Conservation (phyloP, 805 yeast genomes). For the Saccharomyces eubayanus region DNA sequence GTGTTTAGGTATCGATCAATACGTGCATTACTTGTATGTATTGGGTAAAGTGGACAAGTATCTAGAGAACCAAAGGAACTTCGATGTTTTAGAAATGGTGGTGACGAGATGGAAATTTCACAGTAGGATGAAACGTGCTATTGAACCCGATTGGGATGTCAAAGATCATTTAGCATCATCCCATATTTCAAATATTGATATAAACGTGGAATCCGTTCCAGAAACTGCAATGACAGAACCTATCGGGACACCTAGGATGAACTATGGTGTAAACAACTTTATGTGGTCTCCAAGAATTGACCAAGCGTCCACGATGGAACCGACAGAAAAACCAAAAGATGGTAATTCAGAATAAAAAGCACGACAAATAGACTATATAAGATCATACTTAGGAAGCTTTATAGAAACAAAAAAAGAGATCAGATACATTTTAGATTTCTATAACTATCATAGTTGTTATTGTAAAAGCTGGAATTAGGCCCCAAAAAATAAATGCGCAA, state of each 20-base stretch:
- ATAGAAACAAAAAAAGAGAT: neutral
- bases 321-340: neutral
- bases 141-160: neutral
- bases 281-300: slow-evolving; percentile 24
- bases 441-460: too few species aligned
- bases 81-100: slow-evolving; percentile 32
- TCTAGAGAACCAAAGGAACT: slow-evolving; percentile 26
- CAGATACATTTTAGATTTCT: neutral
- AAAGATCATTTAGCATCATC: neutral
- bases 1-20: slow-evolving; percentile 66
- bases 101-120: slow-evolving; percentile 31
- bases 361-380: neutral
- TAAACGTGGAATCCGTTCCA: neutral
- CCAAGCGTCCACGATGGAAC: neutral
- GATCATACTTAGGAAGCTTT: neutral
- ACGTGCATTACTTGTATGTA: slow-evolving; percentile 52
- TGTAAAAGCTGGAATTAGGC: neutral
- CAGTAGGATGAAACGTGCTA: slow-evolving; percentile 3
- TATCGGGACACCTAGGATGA: slow-evolving; percentile 18
- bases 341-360: neutral
- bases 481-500: slow-evolving; percentile 14
- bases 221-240: neutral
- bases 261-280: slow-evolving; percentile 23
- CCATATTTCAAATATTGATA: neutral
- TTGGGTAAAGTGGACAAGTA: slow-evolving; percentile 47